phyloP scores from a whole-genome alignment of 768 basidiomycete species.

The Leccinum subtestaceum region DNA sequence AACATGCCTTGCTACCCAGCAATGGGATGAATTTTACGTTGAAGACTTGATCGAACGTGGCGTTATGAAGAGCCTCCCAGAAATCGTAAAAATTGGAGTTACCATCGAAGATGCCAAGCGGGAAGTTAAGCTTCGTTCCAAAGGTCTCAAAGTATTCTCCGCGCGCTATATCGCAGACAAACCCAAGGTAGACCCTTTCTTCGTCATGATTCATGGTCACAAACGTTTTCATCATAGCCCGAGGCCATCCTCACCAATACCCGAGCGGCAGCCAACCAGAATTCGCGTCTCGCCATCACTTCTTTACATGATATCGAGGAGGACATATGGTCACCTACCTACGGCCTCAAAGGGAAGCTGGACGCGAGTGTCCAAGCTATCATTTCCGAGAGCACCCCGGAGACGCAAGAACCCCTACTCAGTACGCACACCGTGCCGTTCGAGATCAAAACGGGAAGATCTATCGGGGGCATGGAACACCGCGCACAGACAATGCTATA shows the following conservation, averaged over 20 bases:
- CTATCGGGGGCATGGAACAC: constrained; percentile 80
- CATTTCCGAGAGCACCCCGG: constrained; percentile 46
- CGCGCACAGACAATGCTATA: constrained; percentile 98
- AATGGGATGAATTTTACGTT: constrained; percentile 65
- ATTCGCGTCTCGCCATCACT: constrained; percentile 66
- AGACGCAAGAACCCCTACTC: constrained; percentile 22
- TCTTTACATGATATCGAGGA: constrained; percentile 88
- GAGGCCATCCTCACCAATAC: constrained; percentile 68
- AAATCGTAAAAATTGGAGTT: constrained; percentile 60
- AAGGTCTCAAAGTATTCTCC: constrained; percentile 62
- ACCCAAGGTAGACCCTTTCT: constrained; percentile 53
- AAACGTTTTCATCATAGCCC: constrained; percentile 38
- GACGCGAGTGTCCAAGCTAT: constrained; percentile 82
- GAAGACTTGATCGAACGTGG: constrained; percentile 56
- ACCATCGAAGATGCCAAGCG: constrained; percentile 58
- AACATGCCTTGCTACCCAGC: constrained; percentile 56
- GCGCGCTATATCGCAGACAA: constrained; percentile 58
- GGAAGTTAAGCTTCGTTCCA: constrained; percentile 61
- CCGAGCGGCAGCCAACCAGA: constrained; percentile 46
- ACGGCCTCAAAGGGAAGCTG: constrained; percentile 93
- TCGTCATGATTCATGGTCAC: neutral
- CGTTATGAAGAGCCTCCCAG: constrained; percentile 51
- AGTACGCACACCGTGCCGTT: constrained; percentile 57
- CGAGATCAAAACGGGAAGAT: constrained; percentile 94
- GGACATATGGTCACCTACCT: constrained; percentile 95